Percentiles rank a stretch among this genome's conserved stretches.
These are phyloP conservation scores for Skeletonema menzelii DNA, from an alignment of 108 stramenopile genomes.

Conservation along the genomic window DNA sequence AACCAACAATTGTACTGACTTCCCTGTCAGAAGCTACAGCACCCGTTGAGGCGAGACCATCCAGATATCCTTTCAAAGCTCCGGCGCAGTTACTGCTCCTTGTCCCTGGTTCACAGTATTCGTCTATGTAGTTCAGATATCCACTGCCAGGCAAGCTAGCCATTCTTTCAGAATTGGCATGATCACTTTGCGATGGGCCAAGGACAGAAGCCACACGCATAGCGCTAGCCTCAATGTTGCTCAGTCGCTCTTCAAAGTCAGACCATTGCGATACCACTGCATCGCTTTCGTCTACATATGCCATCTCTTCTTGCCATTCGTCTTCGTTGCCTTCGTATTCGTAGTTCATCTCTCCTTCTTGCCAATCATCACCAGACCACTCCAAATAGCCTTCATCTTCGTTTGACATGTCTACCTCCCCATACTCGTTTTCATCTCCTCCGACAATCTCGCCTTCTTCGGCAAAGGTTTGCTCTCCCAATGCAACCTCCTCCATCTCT, in stretches of 20 bases:
- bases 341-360: neutral
- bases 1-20: constrained; percentile 40
- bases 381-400: neutral
- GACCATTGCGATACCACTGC: neutral
- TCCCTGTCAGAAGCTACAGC: constrained; percentile 29
- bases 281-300: neutral
- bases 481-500: neutral
- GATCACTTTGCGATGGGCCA: neutral
- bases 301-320: neutral
- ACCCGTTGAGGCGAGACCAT: constrained; percentile 22
- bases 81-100: constrained; percentile 30
- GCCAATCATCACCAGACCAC: neutral
- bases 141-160: neutral
- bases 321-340: neutral
- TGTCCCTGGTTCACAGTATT: constrained; percentile 43
- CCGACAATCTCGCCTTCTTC: neutral
- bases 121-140: constrained; percentile 14
- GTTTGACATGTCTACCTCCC: neutral
- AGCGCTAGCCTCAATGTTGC: neutral
- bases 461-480: neutral
- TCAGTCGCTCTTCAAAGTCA: neutral
- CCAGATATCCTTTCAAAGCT: constrained; percentile 40
- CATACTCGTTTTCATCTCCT: neutral
- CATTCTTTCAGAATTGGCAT: neutral
- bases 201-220: neutral